Conservation (phyloP, 1,284 basidiomycete genomes). For the Fistulina hepatica region DNA sequence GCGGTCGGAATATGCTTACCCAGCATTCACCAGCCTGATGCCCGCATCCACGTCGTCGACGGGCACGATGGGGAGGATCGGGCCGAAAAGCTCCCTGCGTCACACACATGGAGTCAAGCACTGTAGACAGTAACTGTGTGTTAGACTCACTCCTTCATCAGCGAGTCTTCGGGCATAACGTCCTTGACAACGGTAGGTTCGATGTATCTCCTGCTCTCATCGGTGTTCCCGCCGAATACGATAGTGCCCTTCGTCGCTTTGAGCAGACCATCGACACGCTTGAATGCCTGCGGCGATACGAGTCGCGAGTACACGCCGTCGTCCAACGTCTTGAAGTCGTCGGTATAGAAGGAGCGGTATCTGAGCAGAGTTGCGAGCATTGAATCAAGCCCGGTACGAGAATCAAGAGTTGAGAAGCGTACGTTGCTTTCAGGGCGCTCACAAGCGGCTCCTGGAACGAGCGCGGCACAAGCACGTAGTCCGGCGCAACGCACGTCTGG, state of each 20-base stretch:
- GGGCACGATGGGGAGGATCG: constrained; percentile 68
- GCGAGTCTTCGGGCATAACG: constrained; percentile 50
- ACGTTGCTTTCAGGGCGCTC: constrained; percentile 51
- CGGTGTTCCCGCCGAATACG: constrained; percentile 58
- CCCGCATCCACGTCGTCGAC: constrained; percentile 65
- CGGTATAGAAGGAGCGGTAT: constrained; percentile 31
- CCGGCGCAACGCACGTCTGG: constrained; percentile 67
- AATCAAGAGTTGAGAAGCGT: constrained; percentile 15
- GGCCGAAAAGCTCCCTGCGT: constrained; percentile 62
- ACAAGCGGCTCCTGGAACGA: constrained; percentile 55
- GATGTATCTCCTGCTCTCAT: constrained; percentile 48
- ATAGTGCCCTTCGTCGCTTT: constrained; percentile 62
- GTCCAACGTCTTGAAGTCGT: constrained; percentile 31
- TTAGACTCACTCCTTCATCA: constrained; percentile 66
- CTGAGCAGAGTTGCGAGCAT: constrained; percentile 21
- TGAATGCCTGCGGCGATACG: constrained; percentile 42
- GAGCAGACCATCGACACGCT: constrained; percentile 53
- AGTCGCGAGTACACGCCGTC: constrained; percentile 27
- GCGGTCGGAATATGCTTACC: constrained; percentile 26
- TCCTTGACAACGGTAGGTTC: constrained; percentile 61
- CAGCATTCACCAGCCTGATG: constrained; percentile 55
- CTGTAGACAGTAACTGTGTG: neutral
- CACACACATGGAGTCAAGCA: neutral
- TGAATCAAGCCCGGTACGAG: constrained; percentile 2
- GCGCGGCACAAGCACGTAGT: constrained; percentile 69